Base-by-base conservation (phyloP, 345 rosid species). In the Citrus australasica region DNA sequence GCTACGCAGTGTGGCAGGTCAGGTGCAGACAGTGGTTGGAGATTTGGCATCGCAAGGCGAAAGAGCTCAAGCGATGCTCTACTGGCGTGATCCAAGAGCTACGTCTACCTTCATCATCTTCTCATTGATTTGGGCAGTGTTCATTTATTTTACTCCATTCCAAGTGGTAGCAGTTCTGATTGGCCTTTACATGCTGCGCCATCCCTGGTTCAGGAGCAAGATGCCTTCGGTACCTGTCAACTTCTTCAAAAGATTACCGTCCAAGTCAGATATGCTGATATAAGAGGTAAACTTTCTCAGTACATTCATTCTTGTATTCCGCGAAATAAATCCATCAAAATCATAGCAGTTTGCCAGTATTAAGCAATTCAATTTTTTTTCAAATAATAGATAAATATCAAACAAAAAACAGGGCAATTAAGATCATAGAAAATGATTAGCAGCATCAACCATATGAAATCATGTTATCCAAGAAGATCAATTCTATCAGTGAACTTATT, bases 11-110 rank as follows among this genome's bases (percentile, higher is more conserved):
- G 88, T 94, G 9, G 98, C 86, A 4, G 99, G 98, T n/a, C 85
- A 90, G 82, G 92, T 94, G 35, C 98, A 96, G 87, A 90, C 92
- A 0, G 94, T 94, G 37, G 88, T 87, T 14, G 98, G 99, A 2
- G 98, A 96, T 72, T 77, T 96, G 53, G 99, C 97, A 2, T 90
- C 95, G 7, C 98, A 94, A 82, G 92, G 90, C 69, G 99, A 96
- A 84, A 89, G 99, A 76, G 78, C 89, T 53, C 98, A 88, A 71
- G 95, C 98, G 19, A 42, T 96, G 25, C 91, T 96, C 40, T 92
- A 93, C 90, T 94, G 99, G 99, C 82, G 99, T 78, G 99, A 96
- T 83, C 92, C 96, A 10, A 86, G 98, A 76, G 99, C 92, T 13
- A 92, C 97, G 0, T 89, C 94, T 24, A 86, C 89, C 64, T 92